phyloP scores from a whole-genome alignment of 176 grass and related monocot genomes.

The Ensete ventricosum region DNA sequence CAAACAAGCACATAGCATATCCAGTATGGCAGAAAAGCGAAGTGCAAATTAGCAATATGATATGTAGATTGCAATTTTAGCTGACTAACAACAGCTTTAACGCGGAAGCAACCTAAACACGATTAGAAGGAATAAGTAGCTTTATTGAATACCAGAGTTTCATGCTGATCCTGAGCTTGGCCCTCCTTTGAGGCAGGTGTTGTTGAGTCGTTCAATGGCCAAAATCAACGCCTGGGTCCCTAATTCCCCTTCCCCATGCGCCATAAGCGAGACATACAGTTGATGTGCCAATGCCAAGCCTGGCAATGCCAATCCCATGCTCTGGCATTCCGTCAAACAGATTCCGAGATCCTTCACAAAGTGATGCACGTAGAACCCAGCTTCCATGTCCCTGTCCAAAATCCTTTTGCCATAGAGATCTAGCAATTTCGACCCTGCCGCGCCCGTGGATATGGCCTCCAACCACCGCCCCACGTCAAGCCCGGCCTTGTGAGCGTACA shows the following conservation, averaged over 20 bases:
- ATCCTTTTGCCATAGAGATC: slow-evolving; percentile 69
- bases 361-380: slow-evolving; percentile 80
- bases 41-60: too few species aligned
- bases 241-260: slow-evolving; percentile 71
- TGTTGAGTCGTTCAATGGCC: slow-evolving; percentile 77
- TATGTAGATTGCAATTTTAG: too few species aligned
- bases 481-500: slow-evolving; percentile 88
- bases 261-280: slow-evolving; percentile 76
- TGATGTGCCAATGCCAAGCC: slow-evolving; percentile 75
- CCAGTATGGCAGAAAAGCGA: too few species aligned
- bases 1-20: too few species aligned
- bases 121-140: too few species aligned
- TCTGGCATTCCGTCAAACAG: slow-evolving; percentile 81
- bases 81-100: too few species aligned
- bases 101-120: too few species aligned
- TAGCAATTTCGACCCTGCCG: slow-evolving; percentile 71
- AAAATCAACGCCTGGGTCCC: slow-evolving; percentile 88
- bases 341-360: slow-evolving; percentile 91
- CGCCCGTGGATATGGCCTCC: slow-evolving; percentile 82
- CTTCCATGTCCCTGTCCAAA: slow-evolving; percentile 69
- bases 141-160: too few species aligned
- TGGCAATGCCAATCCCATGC: slow-evolving; percentile 76
- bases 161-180: too few species aligned
- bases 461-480: slow-evolving; percentile 73
- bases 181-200: slow-evolving; percentile 27